Base-by-base conservation (phyloP, 768 basidiomycete species). In the Imleria badia region DNA sequence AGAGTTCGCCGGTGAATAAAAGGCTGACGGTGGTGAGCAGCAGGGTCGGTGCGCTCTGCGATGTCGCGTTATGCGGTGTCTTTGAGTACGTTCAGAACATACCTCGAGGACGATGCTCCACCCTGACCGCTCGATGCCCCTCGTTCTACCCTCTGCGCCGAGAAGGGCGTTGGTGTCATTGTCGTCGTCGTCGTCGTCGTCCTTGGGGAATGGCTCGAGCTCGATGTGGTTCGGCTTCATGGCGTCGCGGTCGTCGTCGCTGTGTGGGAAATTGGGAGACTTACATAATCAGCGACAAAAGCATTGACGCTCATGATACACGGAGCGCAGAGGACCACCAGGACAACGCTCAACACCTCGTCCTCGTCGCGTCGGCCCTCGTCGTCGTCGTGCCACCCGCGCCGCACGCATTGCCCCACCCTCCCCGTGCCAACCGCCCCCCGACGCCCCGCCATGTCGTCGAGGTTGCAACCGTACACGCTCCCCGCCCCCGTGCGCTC, bases 1-100 rank as follows among this genome's bases (percentile, higher is more conserved):
- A 74, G 1, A 98, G 80, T 67, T 94, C 87, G 15, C 97, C 96
- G 3, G 95, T 95, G 64, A 98, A 88, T 33, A 97, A 76, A 41
- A 94, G 77, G 10, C 94, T 91, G 15, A 92, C 64, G 0, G 94
- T 86, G 0, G 91, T 89, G 47, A 98, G 76, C 8, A 97, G 74
- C 26, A 99, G 78, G 15, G 93, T 90, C 1, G 96, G 95, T 2
- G 90, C 84, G 36, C 89, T 88, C 96, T 98, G 62, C 14, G 43
- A 30, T 34, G 35, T 19, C 48, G 38, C 29, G 59, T 58, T 58
- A 64, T 23, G 14, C 30, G 17, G 11, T 1, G 26, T 31, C 39
- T 20, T 34, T 20, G 15, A 23, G 23, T 31, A 33, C 40, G 46
- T 19, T 39, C 13, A 35, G 6, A 45, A 58, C 78, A 41, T 63